Base-by-base conservation (phyloP, 2,329 filamentous ascomycete genomes). In the Fusarium keratoplasticum region DNA sequence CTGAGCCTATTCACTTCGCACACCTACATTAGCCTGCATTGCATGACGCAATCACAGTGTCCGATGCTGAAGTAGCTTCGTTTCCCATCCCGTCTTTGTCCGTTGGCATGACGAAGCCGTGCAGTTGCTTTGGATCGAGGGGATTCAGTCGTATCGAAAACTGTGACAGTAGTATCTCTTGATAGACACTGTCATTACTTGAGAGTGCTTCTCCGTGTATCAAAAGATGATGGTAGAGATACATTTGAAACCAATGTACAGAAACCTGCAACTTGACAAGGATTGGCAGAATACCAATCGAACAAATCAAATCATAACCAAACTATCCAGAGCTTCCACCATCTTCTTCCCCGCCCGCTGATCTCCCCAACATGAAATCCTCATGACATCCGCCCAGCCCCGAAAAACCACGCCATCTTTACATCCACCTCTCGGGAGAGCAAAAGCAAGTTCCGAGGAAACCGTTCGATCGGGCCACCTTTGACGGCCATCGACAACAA, bases 311-410 rank as follows among this genome's bases (percentile, higher is more conserved):
- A 47, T 52, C 50, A 52, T 29, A n/a, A 9, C 7, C 50, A 35
- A 1, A n/a, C 5, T 18, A 20, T 27, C 22, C 16, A 36, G 3
- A 36, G 54, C 33, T 57, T 57, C 54, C 47, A 29, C n/a, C 59
- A 6, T 50, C 38, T 22, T 31, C 47, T 27, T 52, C 25, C 44
- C 66, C 66, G 55, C 44, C 66, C 38, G 68, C 61, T 38, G 68
- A 71, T 71, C 67, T 54, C 52, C 35, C 67, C 50, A 70, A 61
- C 57, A 65, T 50, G 16, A 50, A 54, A 54, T 54, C 47, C 47
- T 54, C 54, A 60, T 71, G 57, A 42, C 67, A 67, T 67, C 65
- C 54, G 60, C 61, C 50, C 50, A 70, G 22, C 57, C 50, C 52
- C 68, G 31, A 57, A 35, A 35, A 44, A 38, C 50, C 59, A 71